phyloP scores from a whole-genome alignment of 2,329 filamentous ascomycete species.

The Colletotrichum sidae region DNA sequence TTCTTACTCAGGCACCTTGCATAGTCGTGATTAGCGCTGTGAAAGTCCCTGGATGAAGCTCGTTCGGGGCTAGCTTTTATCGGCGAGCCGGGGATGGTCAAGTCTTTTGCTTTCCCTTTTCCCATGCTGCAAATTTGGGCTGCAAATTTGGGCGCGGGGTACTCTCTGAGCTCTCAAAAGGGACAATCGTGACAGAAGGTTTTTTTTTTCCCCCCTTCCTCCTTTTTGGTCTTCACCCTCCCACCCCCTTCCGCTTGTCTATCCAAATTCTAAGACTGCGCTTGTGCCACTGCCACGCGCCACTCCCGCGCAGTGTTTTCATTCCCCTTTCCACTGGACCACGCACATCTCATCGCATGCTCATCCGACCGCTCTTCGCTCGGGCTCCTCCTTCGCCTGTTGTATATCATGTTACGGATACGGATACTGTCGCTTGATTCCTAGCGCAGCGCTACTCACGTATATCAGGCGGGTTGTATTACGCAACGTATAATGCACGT shows the following conservation, averaged over 20 bases:
- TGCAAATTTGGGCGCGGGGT: no score
- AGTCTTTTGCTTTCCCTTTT: no score
- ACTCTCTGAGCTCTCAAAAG: no score
- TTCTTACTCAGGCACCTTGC: no score
- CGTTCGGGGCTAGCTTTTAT: no score
- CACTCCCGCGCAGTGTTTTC: constrained; percentile 13
- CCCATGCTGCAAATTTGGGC: no score
- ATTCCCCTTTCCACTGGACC: background rate
- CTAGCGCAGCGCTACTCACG: constrained; percentile 6
- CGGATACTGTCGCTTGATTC: constrained; percentile 23
- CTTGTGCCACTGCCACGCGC: constrained; percentile 17
- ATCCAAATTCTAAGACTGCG: background rate
- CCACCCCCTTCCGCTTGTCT: background rate
- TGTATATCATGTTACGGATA: no score
- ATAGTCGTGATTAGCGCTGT: no score
- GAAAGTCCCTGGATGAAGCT: no score
- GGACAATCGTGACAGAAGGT: background rate
- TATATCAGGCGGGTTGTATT: constrained; percentile 9
- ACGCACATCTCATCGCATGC: no score
- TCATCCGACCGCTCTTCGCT: background rate
- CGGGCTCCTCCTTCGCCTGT: background rate
- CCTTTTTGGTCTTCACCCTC: background rate
- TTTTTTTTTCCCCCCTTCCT: background rate
- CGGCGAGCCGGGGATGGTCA: no score
- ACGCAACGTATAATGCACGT: background rate